These are phyloP conservation scores for Alternaria ethzedia DNA, from an alignment of 2,329 filamentous ascomycete genomes.

Conservation along the genomic window DNA sequence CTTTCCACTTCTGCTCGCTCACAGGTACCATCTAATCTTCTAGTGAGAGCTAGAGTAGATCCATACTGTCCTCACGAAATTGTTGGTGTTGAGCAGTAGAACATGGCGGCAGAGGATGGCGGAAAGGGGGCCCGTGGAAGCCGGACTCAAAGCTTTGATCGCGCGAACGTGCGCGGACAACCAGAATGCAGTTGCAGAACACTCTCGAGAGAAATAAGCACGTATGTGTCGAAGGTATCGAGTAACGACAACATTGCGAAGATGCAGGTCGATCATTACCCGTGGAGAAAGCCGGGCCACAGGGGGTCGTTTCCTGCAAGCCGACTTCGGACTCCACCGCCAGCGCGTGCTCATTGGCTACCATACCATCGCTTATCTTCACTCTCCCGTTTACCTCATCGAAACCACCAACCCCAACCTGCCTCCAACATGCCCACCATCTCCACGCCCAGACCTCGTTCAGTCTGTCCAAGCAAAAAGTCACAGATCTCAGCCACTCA, in stretches of 20 bases:
- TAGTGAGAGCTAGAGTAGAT: not conserved
- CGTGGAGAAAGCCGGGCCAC: slow-evolving; percentile 13
- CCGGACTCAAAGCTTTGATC: not conserved
- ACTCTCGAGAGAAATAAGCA: not conserved
- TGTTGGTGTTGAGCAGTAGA: not conserved
- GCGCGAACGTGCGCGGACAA: not conserved
- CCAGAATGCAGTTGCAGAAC: not conserved
- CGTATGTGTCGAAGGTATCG: slow-evolving; percentile 20
- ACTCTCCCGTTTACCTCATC: slow-evolving; percentile 33
- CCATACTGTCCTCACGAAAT: not conserved
- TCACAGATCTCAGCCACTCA: slow-evolving; percentile 16
- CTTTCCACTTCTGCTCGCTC: no score
- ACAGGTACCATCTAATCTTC: not conserved
- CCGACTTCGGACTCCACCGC: slow-evolving; percentile 8
- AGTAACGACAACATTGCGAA: slow-evolving; percentile 11
- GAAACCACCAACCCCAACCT: slow-evolving; percentile 23
- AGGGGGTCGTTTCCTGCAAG: not conserved
- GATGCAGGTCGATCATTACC: slow-evolving; percentile 9
- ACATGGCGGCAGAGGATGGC: not conserved
- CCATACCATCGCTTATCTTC: slow-evolving; percentile 26
- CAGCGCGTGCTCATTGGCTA: slow-evolving; percentile 19
- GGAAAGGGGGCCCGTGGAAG: not conserved
- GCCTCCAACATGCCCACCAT: not conserved
- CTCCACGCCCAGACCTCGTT: slow-evolving; percentile 26
- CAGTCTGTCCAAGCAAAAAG: not conserved